Conservation (phyloP, 441 rosid species). For the Theobroma grandiflorum region DNA sequence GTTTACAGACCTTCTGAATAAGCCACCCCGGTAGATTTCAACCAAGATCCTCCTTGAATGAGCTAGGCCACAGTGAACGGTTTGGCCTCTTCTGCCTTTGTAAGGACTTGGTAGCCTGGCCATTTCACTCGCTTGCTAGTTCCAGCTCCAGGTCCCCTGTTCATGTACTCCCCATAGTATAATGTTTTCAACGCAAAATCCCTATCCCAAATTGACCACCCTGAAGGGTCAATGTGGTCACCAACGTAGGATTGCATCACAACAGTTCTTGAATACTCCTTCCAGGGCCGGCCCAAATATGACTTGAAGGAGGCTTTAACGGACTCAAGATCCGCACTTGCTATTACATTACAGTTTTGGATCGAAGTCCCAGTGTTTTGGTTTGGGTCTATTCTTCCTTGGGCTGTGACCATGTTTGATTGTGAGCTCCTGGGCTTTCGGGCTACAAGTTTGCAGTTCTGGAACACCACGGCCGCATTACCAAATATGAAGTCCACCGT, state of each 20-base stretch:
- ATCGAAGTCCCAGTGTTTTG: slow-evolving; percentile 72
- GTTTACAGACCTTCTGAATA: slow-evolving; percentile 60
- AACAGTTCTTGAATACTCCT: slow-evolving; percentile 62
- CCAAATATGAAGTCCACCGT: slow-evolving; percentile 77
- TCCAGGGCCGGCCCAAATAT: slow-evolving; percentile 73
- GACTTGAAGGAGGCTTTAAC: slow-evolving; percentile 49
- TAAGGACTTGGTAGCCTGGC: slow-evolving; percentile 65
- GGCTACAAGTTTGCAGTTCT: slow-evolving; percentile 57
- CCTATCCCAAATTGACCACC: slow-evolving; percentile 70
- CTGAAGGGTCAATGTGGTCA: slow-evolving; percentile 60
- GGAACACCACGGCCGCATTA: slow-evolving; percentile 65
- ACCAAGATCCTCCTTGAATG: slow-evolving; percentile 69
- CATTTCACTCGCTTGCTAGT: slow-evolving; percentile 67
- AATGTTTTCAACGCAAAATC: slow-evolving; percentile 68
- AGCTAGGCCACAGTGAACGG: slow-evolving; percentile 73
- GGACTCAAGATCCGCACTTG: slow-evolving; percentile 63
- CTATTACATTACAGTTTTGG: slow-evolving; percentile 59
- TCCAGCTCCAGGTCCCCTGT: slow-evolving; percentile 69
- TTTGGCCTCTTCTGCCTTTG: slow-evolving; percentile 49
- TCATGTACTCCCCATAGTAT: slow-evolving; percentile 72
- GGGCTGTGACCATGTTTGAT: slow-evolving; percentile 73
- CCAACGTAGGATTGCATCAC: slow-evolving; percentile 66
- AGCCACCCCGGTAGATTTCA: slow-evolving; percentile 67
- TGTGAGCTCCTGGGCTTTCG: slow-evolving; percentile 59
- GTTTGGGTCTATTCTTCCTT: slow-evolving; percentile 63